phyloP scores from a whole-genome alignment of 2,329 filamentous ascomycete genomes.

The Macrophomina pseudophaseolina region DNA sequence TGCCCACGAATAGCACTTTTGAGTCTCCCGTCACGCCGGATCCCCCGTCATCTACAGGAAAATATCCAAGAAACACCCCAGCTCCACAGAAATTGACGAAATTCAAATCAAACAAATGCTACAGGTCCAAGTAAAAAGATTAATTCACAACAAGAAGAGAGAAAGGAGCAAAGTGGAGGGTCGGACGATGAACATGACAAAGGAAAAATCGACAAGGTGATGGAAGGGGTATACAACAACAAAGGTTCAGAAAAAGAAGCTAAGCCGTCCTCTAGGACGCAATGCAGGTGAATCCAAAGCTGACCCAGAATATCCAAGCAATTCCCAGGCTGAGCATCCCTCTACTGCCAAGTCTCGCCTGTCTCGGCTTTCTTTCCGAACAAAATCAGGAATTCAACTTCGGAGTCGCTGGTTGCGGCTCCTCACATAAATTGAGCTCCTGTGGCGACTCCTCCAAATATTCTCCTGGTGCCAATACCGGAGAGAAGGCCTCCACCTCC shows the following conservation, averaged over 20 bases:
- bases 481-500: conserved; percentile 26
- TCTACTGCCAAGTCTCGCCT: not conserved
- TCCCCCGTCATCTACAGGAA: conserved; percentile 1
- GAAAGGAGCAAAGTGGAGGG: not conserved
- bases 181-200: conserved; percentile 1
- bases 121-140: not conserved
- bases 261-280: conserved; percentile 4
- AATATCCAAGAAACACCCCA: conserved; percentile 7
- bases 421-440: conserved; percentile 22
- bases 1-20: conserved; percentile 4
- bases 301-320: conserved; percentile 1
- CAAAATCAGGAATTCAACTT: conserved; percentile 2
- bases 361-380: not conserved
- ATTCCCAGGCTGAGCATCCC: conserved; percentile 5
- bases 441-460: conserved; percentile 33
- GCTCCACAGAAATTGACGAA: not conserved
- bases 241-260: conserved; percentile 1
- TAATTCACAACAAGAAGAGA: conserved; percentile 9
- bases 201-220: conserved; percentile 9
- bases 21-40: not conserved
- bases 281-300: conserved; percentile 13
- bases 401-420: conserved; percentile 18
- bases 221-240: conserved; percentile 25
- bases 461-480: conserved; percentile 30
- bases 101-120: not conserved